phyloP scores from a whole-genome alignment of 768 basidiomycete genomes.

The Russula olivacea region DNA sequence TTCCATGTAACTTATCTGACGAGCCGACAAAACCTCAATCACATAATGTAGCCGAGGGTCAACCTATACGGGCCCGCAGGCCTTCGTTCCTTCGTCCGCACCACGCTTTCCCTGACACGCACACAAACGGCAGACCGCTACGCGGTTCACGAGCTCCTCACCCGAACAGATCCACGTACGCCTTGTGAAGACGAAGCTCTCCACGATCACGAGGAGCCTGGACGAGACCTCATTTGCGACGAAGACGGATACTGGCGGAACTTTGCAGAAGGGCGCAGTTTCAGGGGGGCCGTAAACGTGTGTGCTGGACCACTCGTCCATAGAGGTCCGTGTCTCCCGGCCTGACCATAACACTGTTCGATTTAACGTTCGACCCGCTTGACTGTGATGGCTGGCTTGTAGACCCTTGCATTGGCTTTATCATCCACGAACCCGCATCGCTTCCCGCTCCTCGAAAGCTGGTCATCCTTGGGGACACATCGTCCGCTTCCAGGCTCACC shows the following conservation, averaged over 20 bases:
- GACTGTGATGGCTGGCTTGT: slow-evolving; percentile 6
- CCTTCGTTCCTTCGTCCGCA: slow-evolving; percentile 67
- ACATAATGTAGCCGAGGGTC: slow-evolving; percentile 38
- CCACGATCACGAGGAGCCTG: slow-evolving; percentile 59
- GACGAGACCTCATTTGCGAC: slow-evolving; percentile 50
- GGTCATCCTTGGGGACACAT: slow-evolving; percentile 75
- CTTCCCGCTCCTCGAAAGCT: slow-evolving; percentile 49
- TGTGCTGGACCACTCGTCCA: slow-evolving; percentile 75
- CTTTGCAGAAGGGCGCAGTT: slow-evolving; percentile 40
- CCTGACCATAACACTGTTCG: not conserved
- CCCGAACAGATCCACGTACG: slow-evolving; percentile 45
- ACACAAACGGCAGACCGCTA: slow-evolving; percentile 56
- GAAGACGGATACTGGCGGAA: slow-evolving; percentile 60
- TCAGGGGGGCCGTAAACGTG: slow-evolving; percentile 44
- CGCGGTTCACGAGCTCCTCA: slow-evolving; percentile 73
- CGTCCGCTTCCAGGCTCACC: slow-evolving; percentile 53
- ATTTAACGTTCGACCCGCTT: not conserved
- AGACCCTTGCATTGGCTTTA: slow-evolving; percentile 79
- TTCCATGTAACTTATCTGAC: not conserved
- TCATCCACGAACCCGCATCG: slow-evolving; percentile 51
- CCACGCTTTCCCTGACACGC: slow-evolving; percentile 61
- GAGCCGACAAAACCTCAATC: not conserved
- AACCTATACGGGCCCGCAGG: slow-evolving; percentile 80
- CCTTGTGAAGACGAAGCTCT: slow-evolving; percentile 45
- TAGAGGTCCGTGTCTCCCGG: slow-evolving; percentile 46